Evolutionary conservation across 176 grass and related monocot species (phyloP).

Genomic region (Saccharum spontaneum): DNA sequence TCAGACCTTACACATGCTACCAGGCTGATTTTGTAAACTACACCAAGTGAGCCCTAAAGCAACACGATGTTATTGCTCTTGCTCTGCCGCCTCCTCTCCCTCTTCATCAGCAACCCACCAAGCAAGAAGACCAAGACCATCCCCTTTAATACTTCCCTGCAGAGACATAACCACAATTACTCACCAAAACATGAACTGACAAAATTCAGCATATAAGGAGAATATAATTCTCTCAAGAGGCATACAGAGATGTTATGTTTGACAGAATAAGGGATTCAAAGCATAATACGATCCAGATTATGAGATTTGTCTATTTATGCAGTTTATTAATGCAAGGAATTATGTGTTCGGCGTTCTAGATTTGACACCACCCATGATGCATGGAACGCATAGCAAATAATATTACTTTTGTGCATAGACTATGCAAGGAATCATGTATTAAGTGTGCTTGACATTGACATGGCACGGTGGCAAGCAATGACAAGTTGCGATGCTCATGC

Average conservation of each 20-base stretch:
- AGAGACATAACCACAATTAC: conserved; percentile 20
- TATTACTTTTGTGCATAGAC: no score
- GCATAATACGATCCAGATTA: neutral
- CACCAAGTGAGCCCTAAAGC: neutral
- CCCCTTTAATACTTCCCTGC: conserved; percentile 81
- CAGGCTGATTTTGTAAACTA: conserved; percentile 11
- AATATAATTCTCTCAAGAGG: neutral
- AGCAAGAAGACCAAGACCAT: conserved; percentile 83
- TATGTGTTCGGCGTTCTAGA: neutral
- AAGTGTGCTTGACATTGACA: neutral
- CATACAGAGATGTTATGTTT: neutral
- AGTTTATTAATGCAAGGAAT: neutral
- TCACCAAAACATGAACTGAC: neutral
- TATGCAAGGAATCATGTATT: no score
- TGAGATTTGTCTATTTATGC: neutral
- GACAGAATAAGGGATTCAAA: neutral
- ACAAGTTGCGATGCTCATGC: neutral
- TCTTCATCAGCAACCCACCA: conserved; percentile 69
- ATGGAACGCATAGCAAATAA: no score
- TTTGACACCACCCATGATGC: no score
- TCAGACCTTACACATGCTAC: conserved; percentile 9
- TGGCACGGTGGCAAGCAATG: neutral
- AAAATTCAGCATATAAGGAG: neutral
- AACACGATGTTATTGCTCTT: conserved; percentile 33
- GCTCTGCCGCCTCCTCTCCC: conserved; percentile 7